These are phyloP conservation scores for Cicer judaicum DNA, from an alignment of 306 rosid genomes.

Conservation along the genomic window DNA sequence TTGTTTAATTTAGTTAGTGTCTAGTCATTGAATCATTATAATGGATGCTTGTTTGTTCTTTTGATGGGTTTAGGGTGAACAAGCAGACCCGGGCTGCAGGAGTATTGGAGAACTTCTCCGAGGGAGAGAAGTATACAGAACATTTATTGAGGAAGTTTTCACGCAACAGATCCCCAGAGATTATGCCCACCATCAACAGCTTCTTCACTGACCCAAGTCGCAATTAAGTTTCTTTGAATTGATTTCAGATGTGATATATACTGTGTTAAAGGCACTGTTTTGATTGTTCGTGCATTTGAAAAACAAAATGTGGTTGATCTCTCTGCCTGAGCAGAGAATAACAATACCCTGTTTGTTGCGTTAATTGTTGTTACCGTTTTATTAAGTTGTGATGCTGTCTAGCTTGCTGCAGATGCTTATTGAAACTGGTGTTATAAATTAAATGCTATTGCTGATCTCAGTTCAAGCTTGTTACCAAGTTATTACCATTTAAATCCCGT, in stretches of 20 bases:
- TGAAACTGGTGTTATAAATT: constrained; percentile 18
- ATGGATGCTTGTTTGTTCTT: constrained; percentile 18
- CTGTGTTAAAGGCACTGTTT: neutral
- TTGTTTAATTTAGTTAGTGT: neutral
- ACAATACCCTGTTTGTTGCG: constrained; percentile 34
- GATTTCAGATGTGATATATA: constrained; percentile 26
- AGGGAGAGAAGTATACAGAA: constrained; percentile 82
- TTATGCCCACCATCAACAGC: constrained; percentile 75
- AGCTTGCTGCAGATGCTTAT: neutral
- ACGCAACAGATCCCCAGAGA: constrained; percentile 74
- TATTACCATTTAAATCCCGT: neutral
- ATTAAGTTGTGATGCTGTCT: neutral
- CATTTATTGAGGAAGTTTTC: constrained; percentile 70
- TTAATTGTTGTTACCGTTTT: constrained; percentile 21
- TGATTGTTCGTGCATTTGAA: constrained; percentile 20
- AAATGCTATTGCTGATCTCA: neutral
- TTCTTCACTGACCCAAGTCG: constrained; percentile 73
- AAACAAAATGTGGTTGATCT: constrained; percentile 38
- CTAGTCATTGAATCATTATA: neutral
- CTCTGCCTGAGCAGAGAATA: constrained; percentile 39
- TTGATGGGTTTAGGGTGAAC: constrained; percentile 58
- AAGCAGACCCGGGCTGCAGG: constrained; percentile 89
- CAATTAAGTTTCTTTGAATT: constrained; percentile 52
- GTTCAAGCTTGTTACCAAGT: neutral
- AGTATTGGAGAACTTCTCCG: constrained; percentile 76